These are phyloP conservation scores for Pseudonitzschia multistriata DNA, from an alignment of 108 stramenopile species.

Conservation along the genomic window DNA sequence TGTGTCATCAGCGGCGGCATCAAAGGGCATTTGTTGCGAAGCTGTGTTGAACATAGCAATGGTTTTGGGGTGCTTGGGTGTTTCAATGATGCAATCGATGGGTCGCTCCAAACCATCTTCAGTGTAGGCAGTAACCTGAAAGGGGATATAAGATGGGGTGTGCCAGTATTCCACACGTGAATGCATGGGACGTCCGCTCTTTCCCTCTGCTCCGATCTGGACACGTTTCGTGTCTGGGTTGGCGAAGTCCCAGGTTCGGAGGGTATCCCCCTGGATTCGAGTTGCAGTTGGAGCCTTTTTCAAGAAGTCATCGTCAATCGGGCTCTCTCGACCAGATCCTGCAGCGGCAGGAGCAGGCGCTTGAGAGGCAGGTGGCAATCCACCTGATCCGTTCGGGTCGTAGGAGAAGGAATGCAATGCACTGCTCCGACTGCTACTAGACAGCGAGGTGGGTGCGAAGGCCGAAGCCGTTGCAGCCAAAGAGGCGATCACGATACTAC, in stretches of 20 bases:
- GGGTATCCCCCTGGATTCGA: slow-evolving; percentile 8
- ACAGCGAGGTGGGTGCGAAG: background rate
- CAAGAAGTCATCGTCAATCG: background rate
- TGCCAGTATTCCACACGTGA: slow-evolving; percentile 8
- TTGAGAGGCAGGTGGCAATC: background rate
- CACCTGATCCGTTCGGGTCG: background rate
- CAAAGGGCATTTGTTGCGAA: slow-evolving; percentile 12
- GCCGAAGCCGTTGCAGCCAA: slow-evolving; percentile 12
- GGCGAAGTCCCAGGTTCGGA: slow-evolving; percentile 7
- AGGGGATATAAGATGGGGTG: slow-evolving; percentile 10
- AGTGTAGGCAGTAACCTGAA: slow-evolving; percentile 12
- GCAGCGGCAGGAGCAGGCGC: background rate
- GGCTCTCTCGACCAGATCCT: background rate
- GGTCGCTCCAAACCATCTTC: slow-evolving; percentile 13
- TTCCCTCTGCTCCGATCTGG: slow-evolving; percentile 2
- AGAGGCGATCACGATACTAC: slow-evolving; percentile 2
- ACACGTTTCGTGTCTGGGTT: background rate
- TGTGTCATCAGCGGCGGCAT: background rate
- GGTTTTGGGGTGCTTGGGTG: slow-evolving; percentile 14
- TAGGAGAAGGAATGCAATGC: background rate
- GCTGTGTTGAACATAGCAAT: slow-evolving; percentile 8
- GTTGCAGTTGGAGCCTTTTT: background rate
- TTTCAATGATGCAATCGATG: slow-evolving; percentile 13
- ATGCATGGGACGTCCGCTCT: slow-evolving; percentile 5
- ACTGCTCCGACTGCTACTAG: background rate